Base-by-base conservation (phyloP, 208 protist species). In the Acanthamoeba castellanii region DNA sequence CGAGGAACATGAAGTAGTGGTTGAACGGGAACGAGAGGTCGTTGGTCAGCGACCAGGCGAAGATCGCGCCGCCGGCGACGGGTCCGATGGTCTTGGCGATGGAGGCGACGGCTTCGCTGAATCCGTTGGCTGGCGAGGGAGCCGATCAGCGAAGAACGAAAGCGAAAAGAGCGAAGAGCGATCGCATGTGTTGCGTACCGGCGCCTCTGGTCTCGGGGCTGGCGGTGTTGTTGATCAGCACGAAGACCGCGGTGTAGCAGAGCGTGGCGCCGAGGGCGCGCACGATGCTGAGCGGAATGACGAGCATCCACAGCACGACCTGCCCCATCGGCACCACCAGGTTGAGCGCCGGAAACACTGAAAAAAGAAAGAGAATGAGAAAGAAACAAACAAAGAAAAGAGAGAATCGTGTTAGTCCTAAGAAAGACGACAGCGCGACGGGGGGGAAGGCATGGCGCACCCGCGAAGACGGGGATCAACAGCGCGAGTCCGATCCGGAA, bases 1-100 rank as follows among this genome's bases (percentile, higher is more conserved):
- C 45, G 32, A 90, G 22, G 66, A 93, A 93, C 42, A 93, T 55
- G 50, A 93, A 78, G 66, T 93, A 78, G 66, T 93, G 50, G 50
- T 93, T 78, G 42, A 93, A 93, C 37, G 88, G 88, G 45, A 93
- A 93, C 32, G 59, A 47, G 7, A 93, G 66, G 25, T 42, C 88
- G 66, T 93, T 93, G 30, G 64, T 78, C 3, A 78, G 64, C 34
- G 61, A 78, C 88, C 88, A 93, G 13, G 88, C 88, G 34, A 93
- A 93, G 9, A 93, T 32, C 22, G 57, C 52, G 50, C 82, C 82
- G 20, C 82, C 82, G 18, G 82, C 25, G 8, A 90, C 82, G 8
- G 82, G 82, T 0, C 82, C 82, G 30, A 90, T 50, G 3, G 82
- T 68, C 82, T 90, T 90, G 50, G 82, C 57, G 20, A 90, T 37